These are phyloP conservation scores for Flaveria bidentis DNA, from an alignment of 129 eudicot genomes.

Conservation along the genomic window DNA sequence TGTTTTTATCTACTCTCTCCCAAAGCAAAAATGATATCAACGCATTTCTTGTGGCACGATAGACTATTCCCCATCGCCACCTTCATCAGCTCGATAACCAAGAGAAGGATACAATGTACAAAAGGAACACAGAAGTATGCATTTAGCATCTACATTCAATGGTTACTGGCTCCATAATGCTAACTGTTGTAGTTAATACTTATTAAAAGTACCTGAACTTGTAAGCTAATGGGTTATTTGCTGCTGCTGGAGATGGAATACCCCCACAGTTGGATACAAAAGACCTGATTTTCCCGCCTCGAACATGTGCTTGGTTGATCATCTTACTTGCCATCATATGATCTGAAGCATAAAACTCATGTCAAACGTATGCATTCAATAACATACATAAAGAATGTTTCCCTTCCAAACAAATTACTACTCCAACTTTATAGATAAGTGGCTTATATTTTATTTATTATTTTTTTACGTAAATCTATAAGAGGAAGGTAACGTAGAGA, in stretches of 20 bases:
- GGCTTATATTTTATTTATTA: too few relatives aligned
- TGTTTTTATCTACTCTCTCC: background rate
- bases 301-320: conserved; percentile 77
- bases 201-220: conserved; percentile 71
- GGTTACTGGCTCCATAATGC: background rate
- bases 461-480: background rate
- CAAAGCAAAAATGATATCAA: background rate
- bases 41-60: background rate
- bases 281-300: conserved; percentile 78
- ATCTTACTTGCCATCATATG: conserved; percentile 99
- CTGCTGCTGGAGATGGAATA: conserved; percentile 96
- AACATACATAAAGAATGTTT: background rate
- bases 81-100: background rate
- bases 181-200: background rate
- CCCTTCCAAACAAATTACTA: conserved; percentile 15
- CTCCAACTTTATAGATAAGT: background rate
- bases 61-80: background rate
- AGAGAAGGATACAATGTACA: conserved; percentile 2
- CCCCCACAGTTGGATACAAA: conserved; percentile 97
- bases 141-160: conserved; percentile 14
- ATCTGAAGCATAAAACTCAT: conserved; percentile 54
- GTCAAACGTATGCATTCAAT: background rate
- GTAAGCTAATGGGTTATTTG: conserved; percentile 92
- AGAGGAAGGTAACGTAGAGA: background rate
- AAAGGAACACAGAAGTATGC: background rate